A percentile compares a stretch with the other conserved stretches of the same genome.
These are phyloP conservation scores for Ascoidea asiatica DNA, from an alignment of 805 yeast genomes.

Conservation along the genomic window DNA sequence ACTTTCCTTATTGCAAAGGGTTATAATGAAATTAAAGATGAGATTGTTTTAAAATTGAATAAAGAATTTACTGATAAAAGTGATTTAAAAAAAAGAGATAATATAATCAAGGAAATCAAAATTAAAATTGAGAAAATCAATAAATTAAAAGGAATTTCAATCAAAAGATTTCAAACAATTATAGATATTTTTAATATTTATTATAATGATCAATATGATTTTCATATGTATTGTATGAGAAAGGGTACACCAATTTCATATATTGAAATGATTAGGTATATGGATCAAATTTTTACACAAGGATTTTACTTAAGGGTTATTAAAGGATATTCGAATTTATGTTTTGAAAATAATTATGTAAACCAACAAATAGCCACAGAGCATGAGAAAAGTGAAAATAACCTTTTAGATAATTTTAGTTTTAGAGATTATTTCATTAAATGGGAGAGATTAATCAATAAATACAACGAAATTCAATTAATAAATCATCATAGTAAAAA, in stretches of 20 bases:
- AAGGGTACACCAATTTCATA: conserved; percentile 85
- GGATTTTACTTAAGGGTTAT: conserved; percentile 65
- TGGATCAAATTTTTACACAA: conserved; percentile 52
- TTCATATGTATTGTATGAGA: conserved; percentile 85
- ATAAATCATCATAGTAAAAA: conserved; percentile 2
- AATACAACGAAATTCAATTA: conserved; percentile 1
- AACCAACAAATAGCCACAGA: conserved; percentile 5
- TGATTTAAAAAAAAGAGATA: conserved; percentile 14
- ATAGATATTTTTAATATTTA: conserved; percentile 57
- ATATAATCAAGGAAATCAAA: conserved; percentile 19
- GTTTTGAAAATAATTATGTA: conserved; percentile 25
- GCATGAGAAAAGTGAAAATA: background rate
- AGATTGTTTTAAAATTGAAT: conserved; percentile 1
- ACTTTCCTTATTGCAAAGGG: background rate
- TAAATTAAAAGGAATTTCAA: conserved; percentile 51
- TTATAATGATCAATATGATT: conserved; percentile 79
- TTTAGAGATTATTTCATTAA: too few species aligned
- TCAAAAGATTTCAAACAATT: conserved; percentile 64
- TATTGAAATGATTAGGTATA: conserved; percentile 70
- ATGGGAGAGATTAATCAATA: too few species aligned
- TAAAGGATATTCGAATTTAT: conserved; percentile 45
- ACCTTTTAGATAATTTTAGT: too few species aligned
- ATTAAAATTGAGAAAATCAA: conserved; percentile 29
- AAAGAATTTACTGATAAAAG: conserved; percentile 5
- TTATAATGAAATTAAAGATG: background rate